Base-by-base conservation (phyloP, 2,329 filamentous ascomycete species). In the Rosellinia necatrix region DNA sequence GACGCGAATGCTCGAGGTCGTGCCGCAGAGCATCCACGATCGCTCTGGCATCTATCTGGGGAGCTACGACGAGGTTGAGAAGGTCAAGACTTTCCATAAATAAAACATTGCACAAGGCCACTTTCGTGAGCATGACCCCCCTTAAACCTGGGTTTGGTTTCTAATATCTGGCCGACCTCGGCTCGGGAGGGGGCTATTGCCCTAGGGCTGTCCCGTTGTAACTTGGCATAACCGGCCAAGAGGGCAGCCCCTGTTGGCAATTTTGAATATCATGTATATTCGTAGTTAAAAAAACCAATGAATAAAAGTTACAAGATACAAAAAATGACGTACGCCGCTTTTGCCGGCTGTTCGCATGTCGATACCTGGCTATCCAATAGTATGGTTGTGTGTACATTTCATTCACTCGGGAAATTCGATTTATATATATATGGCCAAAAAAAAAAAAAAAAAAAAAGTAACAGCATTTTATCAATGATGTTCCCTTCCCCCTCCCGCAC, bases 31-130 rank as follows among this genome's bases (percentile, higher is more conserved):
- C 74, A 99, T 99, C 69, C 94, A 99, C 75, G 94, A 99, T 77
- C 85, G 87, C 71, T 92, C 92, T 17, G 94, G 94, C 64, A 97
- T 99, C 70, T 99, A 96, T 78, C 83, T 99, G 80, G 94, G 94
- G 63, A 96, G 92, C 68, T 91, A 89, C 66, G 90, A 96, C 61
- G 94, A 99, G 79, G 84, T 99, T 44, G 91, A 97, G 79, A 97
- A 96, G 81, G 91, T 97, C 65, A 96, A 96, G 75, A 78, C 85
- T 59, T 87, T 88, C 69, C 88, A 94, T 78, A 88, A 88, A 75
- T 74, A 70, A n/a, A 43, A 10, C 6, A n/a, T 37, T 17, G 6
- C 10, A 17, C 2, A 6, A n/a, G 22, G 5, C 32, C 15, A 2
- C 6, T 43, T 17, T 25, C n/a, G 9, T 38, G 32, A 8, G 24